Conservation (phyloP, 345 rosid genomes). For the Murraya paniculata region DNA sequence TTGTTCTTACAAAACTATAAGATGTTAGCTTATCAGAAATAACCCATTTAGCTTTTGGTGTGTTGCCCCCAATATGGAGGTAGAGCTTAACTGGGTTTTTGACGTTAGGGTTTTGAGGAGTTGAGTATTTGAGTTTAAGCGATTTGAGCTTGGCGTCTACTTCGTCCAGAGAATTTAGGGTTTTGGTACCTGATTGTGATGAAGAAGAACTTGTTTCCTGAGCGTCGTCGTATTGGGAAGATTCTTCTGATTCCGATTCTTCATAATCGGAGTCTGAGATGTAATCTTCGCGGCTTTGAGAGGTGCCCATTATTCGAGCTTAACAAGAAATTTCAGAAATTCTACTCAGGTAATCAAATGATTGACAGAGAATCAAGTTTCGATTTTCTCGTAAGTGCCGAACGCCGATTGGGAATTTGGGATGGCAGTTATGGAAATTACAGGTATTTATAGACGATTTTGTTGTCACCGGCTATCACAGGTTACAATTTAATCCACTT, state of each 20-base stretch:
- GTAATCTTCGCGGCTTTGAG: slow-evolving; percentile 66
- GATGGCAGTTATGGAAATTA: neutral
- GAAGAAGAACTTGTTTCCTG: slow-evolving; percentile 31
- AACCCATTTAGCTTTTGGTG: slow-evolving; percentile 84
- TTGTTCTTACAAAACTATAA: slow-evolving; percentile 46
- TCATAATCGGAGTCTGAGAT: slow-evolving; percentile 48
- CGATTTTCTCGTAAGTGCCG: no score
- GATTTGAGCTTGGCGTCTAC: slow-evolving; percentile 63
- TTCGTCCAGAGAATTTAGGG: slow-evolving; percentile 32
- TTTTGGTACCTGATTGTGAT: slow-evolving; percentile 17
- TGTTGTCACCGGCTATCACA: slow-evolving; percentile 2
- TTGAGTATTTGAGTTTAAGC: slow-evolving; percentile 53
- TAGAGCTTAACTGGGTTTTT: slow-evolving; percentile 73
- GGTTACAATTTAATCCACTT: neutral
- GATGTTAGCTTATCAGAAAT: slow-evolving; percentile 56
- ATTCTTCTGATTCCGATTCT: slow-evolving; percentile 23
- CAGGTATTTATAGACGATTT: neutral
- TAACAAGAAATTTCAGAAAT: neutral
- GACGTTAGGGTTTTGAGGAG: slow-evolving; percentile 24
- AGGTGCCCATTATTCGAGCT: slow-evolving; percentile 47
- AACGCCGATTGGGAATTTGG: neutral
- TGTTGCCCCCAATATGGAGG: slow-evolving; percentile 77
- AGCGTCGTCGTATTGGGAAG: slow-evolving; percentile 37
- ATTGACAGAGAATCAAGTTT: neutral
- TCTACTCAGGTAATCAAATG: neutral